Conservation (phyloP, 371 early-diverging fungal genomes). For the Apophysomyces sp. region DNA sequence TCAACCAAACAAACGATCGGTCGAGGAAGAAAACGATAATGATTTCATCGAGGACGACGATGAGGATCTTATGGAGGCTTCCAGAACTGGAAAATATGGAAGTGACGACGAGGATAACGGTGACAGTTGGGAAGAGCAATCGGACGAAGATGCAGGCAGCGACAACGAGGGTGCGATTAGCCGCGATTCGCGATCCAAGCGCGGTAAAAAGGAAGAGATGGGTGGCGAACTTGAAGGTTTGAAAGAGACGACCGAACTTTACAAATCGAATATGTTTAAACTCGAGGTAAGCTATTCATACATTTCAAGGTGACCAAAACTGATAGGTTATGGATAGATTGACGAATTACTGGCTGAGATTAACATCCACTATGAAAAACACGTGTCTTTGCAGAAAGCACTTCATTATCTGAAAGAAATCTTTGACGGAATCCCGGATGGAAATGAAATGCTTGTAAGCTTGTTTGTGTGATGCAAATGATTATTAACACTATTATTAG, state of each 20-base stretch:
- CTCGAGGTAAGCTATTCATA: slow-evolving; percentile 57
- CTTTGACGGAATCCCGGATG: slow-evolving; percentile 51
- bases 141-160: slow-evolving; percentile 33
- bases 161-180: slow-evolving; percentile 38
- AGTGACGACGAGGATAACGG: slow-evolving; percentile 38
- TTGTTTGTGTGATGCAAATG: not conserved
- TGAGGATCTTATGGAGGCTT: slow-evolving; percentile 26
- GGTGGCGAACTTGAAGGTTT: slow-evolving; percentile 87
- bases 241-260: slow-evolving; percentile 80
- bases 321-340: slow-evolving; percentile 41
- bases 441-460: slow-evolving; percentile 51
- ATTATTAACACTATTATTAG: slow-evolving; percentile 16
- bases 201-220: slow-evolving; percentile 47
- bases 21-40: slow-evolving; percentile 3
- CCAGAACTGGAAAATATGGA: slow-evolving; percentile 15
- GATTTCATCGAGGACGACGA: slow-evolving; percentile 24
- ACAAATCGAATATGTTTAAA: slow-evolving; percentile 91
- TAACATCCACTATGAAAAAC: slow-evolving; percentile 60
- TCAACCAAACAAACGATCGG: not conserved
- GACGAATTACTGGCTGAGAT: slow-evolving; percentile 85
- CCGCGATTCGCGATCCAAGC: slow-evolving; percentile 18
- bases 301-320: not conserved
- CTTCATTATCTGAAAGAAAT: slow-evolving; percentile 66
- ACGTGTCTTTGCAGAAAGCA: slow-evolving; percentile 70
- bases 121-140: slow-evolving; percentile 44